A percentile compares a stretch with the other conserved stretches of the same genome.
phyloP scores from a whole-genome alignment of 768 basidiomycete genomes.

The Collybia sordida region DNA sequence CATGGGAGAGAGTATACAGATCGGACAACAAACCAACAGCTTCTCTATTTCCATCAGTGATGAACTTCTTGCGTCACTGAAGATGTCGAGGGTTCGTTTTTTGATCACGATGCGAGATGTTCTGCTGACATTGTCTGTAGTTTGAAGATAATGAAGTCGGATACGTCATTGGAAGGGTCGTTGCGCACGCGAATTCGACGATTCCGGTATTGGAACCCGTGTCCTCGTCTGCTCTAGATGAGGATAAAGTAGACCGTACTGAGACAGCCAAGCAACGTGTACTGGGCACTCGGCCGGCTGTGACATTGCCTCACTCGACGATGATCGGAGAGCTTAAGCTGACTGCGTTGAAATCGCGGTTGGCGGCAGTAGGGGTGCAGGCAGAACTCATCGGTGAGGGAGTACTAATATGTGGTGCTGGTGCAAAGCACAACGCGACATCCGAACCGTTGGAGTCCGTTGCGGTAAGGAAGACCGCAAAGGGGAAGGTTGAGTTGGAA shows the following conservation, averaged over 20 bases:
- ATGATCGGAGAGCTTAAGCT: conserved; percentile 98
- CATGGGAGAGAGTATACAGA: conserved; percentile 76
- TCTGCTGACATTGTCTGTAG: conserved; percentile 36
- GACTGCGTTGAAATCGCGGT: conserved; percentile 80
- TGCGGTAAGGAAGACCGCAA: conserved; percentile 83
- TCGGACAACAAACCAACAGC: conserved; percentile 94
- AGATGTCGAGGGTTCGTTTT: conserved; percentile 79
- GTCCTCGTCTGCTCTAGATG: conserved; percentile 26
- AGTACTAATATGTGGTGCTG: conserved; percentile 82
- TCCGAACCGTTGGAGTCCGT: conserved; percentile 62
- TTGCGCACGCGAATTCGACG: conserved; percentile 80
- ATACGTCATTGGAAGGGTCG: conserved; percentile 86
- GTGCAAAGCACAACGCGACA: conserved; percentile 40
- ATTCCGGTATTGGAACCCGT: conserved; percentile 85
- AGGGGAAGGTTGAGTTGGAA: conserved; percentile 86
- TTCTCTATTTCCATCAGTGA: conserved; percentile 96
- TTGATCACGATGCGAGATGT: not conserved
- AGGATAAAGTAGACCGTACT: conserved; percentile 18
- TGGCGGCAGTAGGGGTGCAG: conserved; percentile 74
- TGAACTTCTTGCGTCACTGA: conserved; percentile 72
- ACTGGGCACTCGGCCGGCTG: conserved; percentile 66
- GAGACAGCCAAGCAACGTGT: conserved; percentile 35
- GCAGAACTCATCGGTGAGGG: conserved; percentile 98
- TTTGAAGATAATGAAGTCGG: conserved; percentile 98
- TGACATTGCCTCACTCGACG: conserved; percentile 79